Conservation (phyloP, 768 basidiomycete genomes). For the Piloderma croceum region DNA sequence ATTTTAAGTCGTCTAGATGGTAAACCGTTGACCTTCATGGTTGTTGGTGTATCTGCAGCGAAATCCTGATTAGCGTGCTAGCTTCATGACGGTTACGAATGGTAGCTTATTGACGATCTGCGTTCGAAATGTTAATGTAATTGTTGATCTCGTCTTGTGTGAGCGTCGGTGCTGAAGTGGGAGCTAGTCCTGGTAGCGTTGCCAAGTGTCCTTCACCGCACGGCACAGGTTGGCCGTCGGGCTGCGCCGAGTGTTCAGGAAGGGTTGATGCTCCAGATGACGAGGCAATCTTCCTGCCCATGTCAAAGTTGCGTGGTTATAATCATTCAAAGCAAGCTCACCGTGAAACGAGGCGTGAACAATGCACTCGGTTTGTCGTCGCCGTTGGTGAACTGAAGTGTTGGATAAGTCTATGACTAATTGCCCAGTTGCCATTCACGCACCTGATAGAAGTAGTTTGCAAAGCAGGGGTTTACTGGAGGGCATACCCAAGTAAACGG, state of each 20-base stretch:
- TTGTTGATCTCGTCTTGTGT: slow-evolving; percentile 1
- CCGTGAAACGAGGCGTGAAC: slow-evolving; percentile 39
- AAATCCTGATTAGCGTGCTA: too few relatives aligned
- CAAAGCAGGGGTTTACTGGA: slow-evolving; percentile 29
- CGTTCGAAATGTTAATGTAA: slow-evolving; percentile 2
- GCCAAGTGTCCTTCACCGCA: slow-evolving; percentile 30
- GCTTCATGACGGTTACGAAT: too few relatives aligned
- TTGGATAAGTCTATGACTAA: not conserved
- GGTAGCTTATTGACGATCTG: too few relatives aligned
- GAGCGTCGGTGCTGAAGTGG: slow-evolving; percentile 1
- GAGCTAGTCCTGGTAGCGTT: not conserved
- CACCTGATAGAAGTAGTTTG: slow-evolving; percentile 39
- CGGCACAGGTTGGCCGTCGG: slow-evolving; percentile 30
- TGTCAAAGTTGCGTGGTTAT: not conserved
- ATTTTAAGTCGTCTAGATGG: too few relatives aligned
- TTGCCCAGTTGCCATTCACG: not conserved
- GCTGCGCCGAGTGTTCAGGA: slow-evolving; percentile 27
- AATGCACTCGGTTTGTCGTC: slow-evolving; percentile 15
- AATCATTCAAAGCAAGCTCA: slow-evolving; percentile 9
- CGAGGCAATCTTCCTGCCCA: slow-evolving; percentile 27
- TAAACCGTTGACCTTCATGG: too few relatives aligned
- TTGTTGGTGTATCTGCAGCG: too few relatives aligned
- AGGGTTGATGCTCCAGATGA: slow-evolving; percentile 19
- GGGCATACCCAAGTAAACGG: slow-evolving; percentile 35
- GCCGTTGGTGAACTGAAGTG: slow-evolving; percentile 25